Conservation (phyloP, 1,139 yeast genomes). For the Meyerozyma smithsonii region DNA sequence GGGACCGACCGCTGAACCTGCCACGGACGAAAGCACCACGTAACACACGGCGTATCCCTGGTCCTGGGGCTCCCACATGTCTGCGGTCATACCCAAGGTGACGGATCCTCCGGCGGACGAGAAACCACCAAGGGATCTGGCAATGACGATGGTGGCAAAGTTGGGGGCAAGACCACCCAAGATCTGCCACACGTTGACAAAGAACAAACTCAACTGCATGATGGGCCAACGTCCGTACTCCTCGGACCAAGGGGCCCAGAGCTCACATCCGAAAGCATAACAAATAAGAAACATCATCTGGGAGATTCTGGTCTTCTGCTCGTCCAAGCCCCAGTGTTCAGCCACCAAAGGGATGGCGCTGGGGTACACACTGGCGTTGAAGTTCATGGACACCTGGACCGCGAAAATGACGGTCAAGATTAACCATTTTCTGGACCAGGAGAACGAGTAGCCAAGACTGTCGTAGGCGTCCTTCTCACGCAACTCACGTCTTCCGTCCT, state of each 20-base stretch:
- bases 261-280: constrained; percentile 36
- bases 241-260: constrained; percentile 41
- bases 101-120: constrained; percentile 37
- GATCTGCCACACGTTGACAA: constrained; percentile 34
- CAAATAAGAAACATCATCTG: constrained; percentile 32
- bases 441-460: constrained; percentile 25
- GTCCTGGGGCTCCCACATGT: constrained; percentile 32
- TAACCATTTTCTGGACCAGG: constrained; percentile 27
- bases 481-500: constrained; percentile 22
- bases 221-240: constrained; percentile 35
- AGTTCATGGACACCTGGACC: constrained; percentile 37
- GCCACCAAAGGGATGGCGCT: constrained; percentile 22
- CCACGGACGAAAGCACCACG: constrained; percentile 34
- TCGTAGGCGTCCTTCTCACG: constrained; percentile 30
- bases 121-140: constrained; percentile 20
- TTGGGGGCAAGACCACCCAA: constrained; percentile 31
- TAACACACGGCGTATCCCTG: constrained; percentile 35
- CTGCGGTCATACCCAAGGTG: constrained; percentile 36
- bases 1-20: constrained; percentile 34
- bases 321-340: constrained; percentile 23
- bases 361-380: constrained; percentile 31
- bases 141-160: constrained; percentile 24
- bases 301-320: constrained; percentile 26
- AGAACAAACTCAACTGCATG: constrained; percentile 26
- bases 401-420: constrained; percentile 26